Conservation (phyloP, 1,284 basidiomycete genomes). For the Lignosus rhinocerotis region DNA sequence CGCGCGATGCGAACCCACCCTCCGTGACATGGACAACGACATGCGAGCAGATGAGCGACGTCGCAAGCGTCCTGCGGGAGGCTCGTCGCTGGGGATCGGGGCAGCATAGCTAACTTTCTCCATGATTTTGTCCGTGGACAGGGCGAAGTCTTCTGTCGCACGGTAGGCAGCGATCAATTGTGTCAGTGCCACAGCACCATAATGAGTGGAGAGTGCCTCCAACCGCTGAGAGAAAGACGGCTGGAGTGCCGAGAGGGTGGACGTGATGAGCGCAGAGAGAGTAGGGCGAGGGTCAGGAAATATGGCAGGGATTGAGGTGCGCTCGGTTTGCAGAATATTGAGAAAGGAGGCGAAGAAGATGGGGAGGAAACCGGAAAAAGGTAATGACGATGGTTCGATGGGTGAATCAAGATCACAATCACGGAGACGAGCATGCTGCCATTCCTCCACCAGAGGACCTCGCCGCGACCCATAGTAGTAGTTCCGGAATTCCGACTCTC, state of each 20-base stretch:
- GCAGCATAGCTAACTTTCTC: slow-evolving; percentile 66
- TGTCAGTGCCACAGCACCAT: slow-evolving; percentile 62
- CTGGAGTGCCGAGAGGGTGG: slow-evolving; percentile 74
- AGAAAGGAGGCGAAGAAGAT: slow-evolving; percentile 75
- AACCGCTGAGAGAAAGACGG: slow-evolving; percentile 83
- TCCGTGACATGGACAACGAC: slow-evolving; percentile 77
- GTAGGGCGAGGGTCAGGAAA: slow-evolving; percentile 78
- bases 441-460: slow-evolving; percentile 60
- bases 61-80: slow-evolving; percentile 21
- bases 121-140: slow-evolving; percentile 69
- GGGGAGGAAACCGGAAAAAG: slow-evolving; percentile 68
- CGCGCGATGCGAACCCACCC: slow-evolving; percentile 44
- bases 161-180: slow-evolving; percentile 73
- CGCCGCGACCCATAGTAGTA: slow-evolving; percentile 90
- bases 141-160: slow-evolving; percentile 80
- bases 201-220: slow-evolving; percentile 60
- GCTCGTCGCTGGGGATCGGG: slow-evolving; percentile 17
- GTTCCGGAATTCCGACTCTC: slow-evolving; percentile 87
- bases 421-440: slow-evolving; percentile 58
- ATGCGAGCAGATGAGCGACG: slow-evolving; percentile 62
- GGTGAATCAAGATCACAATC: slow-evolving; percentile 46
- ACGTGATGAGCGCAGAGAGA: slow-evolving; percentile 78
- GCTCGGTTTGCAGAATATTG: slow-evolving; percentile 68
- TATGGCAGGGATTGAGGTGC: slow-evolving; percentile 74
- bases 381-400: slow-evolving; percentile 28